phyloP scores from a whole-genome alignment of 768 basidiomycete genomes.

The Cystobasidiopsis lactophilus region DNA sequence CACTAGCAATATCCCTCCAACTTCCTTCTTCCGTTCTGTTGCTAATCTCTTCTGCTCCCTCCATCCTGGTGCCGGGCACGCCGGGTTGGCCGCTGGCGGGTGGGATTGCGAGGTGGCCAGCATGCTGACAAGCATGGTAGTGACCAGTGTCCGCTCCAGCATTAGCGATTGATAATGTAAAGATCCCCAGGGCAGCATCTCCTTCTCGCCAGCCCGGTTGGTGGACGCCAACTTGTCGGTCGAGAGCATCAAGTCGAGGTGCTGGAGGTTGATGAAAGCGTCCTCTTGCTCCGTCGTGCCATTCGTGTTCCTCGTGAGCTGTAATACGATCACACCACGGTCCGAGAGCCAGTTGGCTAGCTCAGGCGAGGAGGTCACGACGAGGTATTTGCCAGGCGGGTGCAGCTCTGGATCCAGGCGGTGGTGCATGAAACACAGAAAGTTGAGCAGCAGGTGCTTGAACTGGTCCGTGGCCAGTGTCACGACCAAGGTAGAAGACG shows the following conservation, averaged over 20 bases:
- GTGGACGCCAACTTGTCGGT: not conserved
- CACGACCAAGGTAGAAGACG: conserved; percentile 10
- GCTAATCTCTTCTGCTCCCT: conserved; percentile 2
- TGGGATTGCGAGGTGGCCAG: conserved; percentile 13
- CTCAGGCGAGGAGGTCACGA: conserved; percentile 13
- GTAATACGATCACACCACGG: conserved; percentile 8
- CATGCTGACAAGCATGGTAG: conserved; percentile 9
- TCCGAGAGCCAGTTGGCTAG: conserved; percentile 11
- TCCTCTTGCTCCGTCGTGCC: conserved; percentile 9
- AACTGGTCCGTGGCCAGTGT: conserved; percentile 15
- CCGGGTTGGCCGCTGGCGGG: too few species aligned
- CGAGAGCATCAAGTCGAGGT: conserved; percentile 15
- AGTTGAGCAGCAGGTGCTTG: conserved; percentile 16
- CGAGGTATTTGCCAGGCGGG: conserved; percentile 4
- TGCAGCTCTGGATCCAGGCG: conserved; percentile 6
- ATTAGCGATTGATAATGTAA: conserved; percentile 14
- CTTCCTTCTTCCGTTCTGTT: not conserved
- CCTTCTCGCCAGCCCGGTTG: not conserved
- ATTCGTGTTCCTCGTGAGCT: conserved; percentile 8
- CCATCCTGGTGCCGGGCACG: conserved; percentile 1
- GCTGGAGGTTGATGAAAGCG: conserved; percentile 11
- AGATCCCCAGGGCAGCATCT: conserved; percentile 12
- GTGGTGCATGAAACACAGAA: conserved; percentile 16
- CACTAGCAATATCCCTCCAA: conserved; percentile 11
- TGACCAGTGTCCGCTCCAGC: conserved; percentile 13